Evolutionary conservation across 1,284 basidiomycete species (phyloP), one percentile per base, ranked within the genome.

Genomic region (Trametes pubescens): DNA sequence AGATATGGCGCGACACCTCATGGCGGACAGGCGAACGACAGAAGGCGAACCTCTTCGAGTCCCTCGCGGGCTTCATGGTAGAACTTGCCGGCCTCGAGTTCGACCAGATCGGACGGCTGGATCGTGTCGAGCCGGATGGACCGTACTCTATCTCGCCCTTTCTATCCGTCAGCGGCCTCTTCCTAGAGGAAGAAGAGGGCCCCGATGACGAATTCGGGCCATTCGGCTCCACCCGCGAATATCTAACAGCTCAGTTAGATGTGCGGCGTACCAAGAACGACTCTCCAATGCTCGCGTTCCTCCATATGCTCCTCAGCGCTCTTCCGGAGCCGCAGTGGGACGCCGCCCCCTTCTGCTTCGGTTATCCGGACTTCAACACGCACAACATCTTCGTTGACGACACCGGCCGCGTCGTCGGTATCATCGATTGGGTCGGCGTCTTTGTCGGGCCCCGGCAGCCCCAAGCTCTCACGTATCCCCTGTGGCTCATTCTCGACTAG

Each of bases 371-470:
- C 60, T 65, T 61, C 59, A 52, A 65, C 52, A 16, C 52, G 51
- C 64, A 65, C 48, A 65, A 65, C 40, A 52, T 65, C 35, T 57
- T 65, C 59, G 24, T 65, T 21, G 55, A 58, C 47, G 55, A 26
- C 26, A 52, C 59, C 3, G 64, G 64, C 22, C 34, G 46, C 4
- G 55, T 65, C 29, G 37, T 32, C 10, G 64, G 35, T 32, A n/a
- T 65, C 52, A 49, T 65, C 52, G 64, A 61, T 51, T 65, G 64
- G 64, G 64, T 61, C 52, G 54, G 64, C n/a, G 35, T 61, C 13
- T 11, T 46, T 10, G 38, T 38, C 29, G 13, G 11, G 26, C 64
- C 64, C 7, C 51, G 55, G 1, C 51, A 65, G 47, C 51, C 61
- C 22, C 55, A 51, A 22, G 59, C 64, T 11, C 51, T 65, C 14